phyloP scores from a whole-genome alignment of 169 alveolate species.

The Plasmodium gaboni region DNA sequence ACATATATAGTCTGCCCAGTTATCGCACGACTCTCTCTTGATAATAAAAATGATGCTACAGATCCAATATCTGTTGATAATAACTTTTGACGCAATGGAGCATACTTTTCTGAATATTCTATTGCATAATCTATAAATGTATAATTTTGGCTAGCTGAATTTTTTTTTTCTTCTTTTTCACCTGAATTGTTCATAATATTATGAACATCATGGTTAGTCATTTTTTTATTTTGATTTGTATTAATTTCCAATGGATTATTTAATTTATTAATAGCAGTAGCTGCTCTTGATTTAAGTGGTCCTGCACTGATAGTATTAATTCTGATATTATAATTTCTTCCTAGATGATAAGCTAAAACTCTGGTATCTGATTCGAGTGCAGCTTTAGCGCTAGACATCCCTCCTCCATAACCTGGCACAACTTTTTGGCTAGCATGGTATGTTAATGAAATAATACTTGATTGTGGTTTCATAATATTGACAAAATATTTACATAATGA shows the following conservation, averaged over 20 bases:
- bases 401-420: slow-evolving; percentile 89
- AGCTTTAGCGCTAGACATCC: slow-evolving; percentile 90
- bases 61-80: slow-evolving; percentile 80
- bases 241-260: background rate
- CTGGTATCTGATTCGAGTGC: slow-evolving; percentile 88
- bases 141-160: slow-evolving; percentile 73
- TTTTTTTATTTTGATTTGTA: background rate
- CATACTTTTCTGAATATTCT: slow-evolving; percentile 81
- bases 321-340: slow-evolving; percentile 82
- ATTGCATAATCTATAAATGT: slow-evolving; percentile 87
- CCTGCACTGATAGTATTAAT: slow-evolving; percentile 89
- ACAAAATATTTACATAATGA: slow-evolving; percentile 84
- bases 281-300: slow-evolving; percentile 87
- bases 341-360: slow-evolving; percentile 85
- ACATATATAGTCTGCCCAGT: slow-evolving; percentile 85
- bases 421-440: slow-evolving; percentile 84
- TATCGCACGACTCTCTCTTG: slow-evolving; percentile 79
- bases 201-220: background rate
- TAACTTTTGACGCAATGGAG: slow-evolving; percentile 80
- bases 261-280: slow-evolving; percentile 75
- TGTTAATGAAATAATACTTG: slow-evolving; percentile 82
- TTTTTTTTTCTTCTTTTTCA: slow-evolving; percentile 40
- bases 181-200: slow-evolving; percentile 20
- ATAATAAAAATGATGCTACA: slow-evolving; percentile 82
- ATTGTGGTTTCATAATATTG: slow-evolving; percentile 83